Conservation (phyloP, 1,284 basidiomycete species). For the Gymnopus androsaceus region DNA sequence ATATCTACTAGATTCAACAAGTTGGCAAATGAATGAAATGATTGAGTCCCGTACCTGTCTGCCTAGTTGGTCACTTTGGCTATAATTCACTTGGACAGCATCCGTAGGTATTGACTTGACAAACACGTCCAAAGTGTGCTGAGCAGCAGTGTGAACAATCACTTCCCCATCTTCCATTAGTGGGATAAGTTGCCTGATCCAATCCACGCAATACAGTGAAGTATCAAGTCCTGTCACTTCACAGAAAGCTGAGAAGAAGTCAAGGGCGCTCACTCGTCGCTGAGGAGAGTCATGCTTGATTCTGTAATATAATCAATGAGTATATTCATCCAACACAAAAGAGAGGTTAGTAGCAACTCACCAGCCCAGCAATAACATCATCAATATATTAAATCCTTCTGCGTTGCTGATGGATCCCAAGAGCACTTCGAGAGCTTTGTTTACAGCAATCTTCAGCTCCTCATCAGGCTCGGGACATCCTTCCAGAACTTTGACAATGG, state of each 20-base stretch:
- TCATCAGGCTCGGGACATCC: constrained; percentile 57
- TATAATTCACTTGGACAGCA: no score
- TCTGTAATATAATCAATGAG: constrained; percentile 49
- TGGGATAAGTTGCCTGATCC: constrained; percentile 91
- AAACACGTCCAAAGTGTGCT: constrained; percentile 83
- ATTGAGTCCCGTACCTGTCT: no score
- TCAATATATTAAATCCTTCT: constrained; percentile 86
- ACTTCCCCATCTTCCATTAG: constrained; percentile 81
- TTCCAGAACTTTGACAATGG: constrained; percentile 74
- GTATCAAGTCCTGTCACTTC: constrained; percentile 79
- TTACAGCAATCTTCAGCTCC: constrained; percentile 72
- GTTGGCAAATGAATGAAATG: no score
- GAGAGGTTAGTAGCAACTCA: no score
- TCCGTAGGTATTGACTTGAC: constrained; percentile 93
- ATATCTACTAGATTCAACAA: no score
- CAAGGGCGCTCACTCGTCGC: constrained; percentile 78
- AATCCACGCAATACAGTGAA: constrained; percentile 87
- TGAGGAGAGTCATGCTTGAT: constrained; percentile 72
- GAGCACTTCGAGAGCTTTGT: constrained; percentile 74
- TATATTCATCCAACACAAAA: no score
- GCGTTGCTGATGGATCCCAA: constrained; percentile 78
- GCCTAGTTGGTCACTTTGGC: no score
- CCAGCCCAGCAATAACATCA: constrained; percentile 91
- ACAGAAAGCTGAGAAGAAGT: constrained; percentile 81
- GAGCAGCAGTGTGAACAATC: constrained; percentile 81